A percentile compares a stretch with the other conserved stretches of the same genome.
These are phyloP conservation scores for Cyberlindnera saturnus DNA, from an alignment of 805 yeast species.

Conservation along the genomic window DNA sequence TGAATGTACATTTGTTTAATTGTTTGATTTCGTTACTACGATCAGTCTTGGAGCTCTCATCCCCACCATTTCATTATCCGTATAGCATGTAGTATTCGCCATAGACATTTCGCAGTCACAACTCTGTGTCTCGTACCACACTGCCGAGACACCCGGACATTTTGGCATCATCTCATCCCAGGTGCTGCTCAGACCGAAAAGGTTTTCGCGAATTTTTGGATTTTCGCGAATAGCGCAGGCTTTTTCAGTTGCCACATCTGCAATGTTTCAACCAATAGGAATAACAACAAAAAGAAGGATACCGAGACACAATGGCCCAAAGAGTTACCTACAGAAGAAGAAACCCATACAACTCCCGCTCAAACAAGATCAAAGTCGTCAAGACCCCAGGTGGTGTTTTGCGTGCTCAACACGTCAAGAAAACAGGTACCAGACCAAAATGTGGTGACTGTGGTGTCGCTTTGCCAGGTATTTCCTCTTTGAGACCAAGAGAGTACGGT, in stretches of 20 bases:
- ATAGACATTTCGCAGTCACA: no score
- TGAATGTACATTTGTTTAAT: conserved; percentile 25
- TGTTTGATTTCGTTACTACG: conserved; percentile 1
- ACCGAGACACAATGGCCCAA: conserved; percentile 70
- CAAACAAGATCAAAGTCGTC: conserved; percentile 98
- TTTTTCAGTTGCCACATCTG: no score
- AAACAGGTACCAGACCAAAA: conserved; percentile 71
- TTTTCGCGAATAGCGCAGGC: no score
- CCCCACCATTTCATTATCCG: no score
- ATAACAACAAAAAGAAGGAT: neutral
- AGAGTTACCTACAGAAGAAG: conserved; percentile 98
- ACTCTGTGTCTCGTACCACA: no score
- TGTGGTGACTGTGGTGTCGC: conserved; percentile 78
- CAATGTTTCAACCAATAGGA: neutral
- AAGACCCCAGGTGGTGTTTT: conserved; percentile 99
- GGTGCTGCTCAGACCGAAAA: no score
- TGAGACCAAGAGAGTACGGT: conserved; percentile 98
- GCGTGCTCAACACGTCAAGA: conserved; percentile 94
- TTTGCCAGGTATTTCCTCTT: conserved; percentile 80
- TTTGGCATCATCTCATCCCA: no score
- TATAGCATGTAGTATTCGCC: no score
- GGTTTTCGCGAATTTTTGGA: no score
- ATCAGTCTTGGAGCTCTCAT: no score
- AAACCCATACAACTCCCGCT: conserved; percentile 99
- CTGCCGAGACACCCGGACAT: no score